Evolutionary conservation across 345 rosid species (phyloP).

Genomic region (Eutrema heterophyllum): DNA sequence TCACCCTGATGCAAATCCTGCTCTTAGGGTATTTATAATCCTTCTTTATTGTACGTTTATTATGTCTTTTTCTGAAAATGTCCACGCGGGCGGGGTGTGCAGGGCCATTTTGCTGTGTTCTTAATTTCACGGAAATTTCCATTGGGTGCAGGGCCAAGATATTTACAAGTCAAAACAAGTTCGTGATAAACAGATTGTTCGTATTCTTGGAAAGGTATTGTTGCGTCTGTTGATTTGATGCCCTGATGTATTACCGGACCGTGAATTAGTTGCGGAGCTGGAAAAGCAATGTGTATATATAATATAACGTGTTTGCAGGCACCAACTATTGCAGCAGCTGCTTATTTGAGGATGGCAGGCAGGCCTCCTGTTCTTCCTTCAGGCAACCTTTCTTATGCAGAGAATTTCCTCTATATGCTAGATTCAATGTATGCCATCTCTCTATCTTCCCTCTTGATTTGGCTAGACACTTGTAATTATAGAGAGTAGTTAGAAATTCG

Average conservation of each 20-base stretch:
- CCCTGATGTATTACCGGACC: not conserved
- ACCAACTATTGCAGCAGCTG: slow-evolving; percentile 89
- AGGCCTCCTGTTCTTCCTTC: slow-evolving; percentile 91
- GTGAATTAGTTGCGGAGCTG: not conserved
- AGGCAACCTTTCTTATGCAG: slow-evolving; percentile 69
- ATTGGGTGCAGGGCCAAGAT: slow-evolving; percentile 29
- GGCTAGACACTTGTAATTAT: not conserved
- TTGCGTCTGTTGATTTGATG: not conserved
- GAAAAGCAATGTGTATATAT: not conserved
- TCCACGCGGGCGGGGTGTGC: not conserved
- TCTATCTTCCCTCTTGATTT: not conserved
- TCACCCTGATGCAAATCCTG: slow-evolving; percentile 98
- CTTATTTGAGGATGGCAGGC: slow-evolving; percentile 79
- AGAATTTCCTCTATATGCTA: slow-evolving; percentile 84
- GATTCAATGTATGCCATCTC: slow-evolving; percentile 64
- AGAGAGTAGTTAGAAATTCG: not conserved
- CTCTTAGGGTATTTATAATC: slow-evolving; percentile 52
- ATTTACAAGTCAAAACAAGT: slow-evolving; percentile 75
- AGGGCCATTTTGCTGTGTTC: not conserved
- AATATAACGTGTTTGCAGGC: slow-evolving; percentile 30
- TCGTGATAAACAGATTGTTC: slow-evolving; percentile 88
- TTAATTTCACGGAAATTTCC: not conserved
- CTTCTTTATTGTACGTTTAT: not conserved
- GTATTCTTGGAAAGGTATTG: slow-evolving; percentile 83
- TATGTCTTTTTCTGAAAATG: not conserved